phyloP scores from a whole-genome alignment of 116 monocot genomes.

The Papilionanthe hybrid region DNA sequence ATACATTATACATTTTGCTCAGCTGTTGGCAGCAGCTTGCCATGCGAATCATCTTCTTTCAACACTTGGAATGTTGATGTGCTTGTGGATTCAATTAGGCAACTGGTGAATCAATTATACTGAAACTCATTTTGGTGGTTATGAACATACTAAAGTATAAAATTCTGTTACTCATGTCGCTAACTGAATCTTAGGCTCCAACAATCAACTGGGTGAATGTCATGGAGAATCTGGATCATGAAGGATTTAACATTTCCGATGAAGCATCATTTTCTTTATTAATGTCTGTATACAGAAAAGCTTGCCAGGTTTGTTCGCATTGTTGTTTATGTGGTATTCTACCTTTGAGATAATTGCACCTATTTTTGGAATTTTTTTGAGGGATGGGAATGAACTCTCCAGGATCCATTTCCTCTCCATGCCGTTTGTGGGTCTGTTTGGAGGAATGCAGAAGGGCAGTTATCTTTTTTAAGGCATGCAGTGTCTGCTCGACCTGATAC shows the following conservation, averaged over 20 bases:
- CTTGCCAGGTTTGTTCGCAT: conserved; percentile 47
- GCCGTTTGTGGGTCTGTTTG: conserved; percentile 79
- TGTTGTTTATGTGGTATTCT: neutral
- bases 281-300: conserved; percentile 63
- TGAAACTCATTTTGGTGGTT: neutral
- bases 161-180: conserved; percentile 2
- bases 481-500: conserved; percentile 54
- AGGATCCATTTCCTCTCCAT: conserved; percentile 90
- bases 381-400: conserved; percentile 6
- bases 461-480: conserved; percentile 86
- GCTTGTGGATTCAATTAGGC: conserved; percentile 72
- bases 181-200: conserved; percentile 51
- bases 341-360: neutral
- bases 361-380: neutral
- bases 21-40: conserved; percentile 40
- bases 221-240: conserved; percentile 78
- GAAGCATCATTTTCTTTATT: conserved; percentile 57
- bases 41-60: conserved; percentile 33
- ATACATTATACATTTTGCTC: conserved; percentile 52
- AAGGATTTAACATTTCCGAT: conserved; percentile 73
- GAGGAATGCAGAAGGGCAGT: conserved; percentile 87
- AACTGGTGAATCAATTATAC: conserved; percentile 51
- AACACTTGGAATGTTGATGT: conserved; percentile 78
- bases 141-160: neutral
- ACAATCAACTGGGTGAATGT: conserved; percentile 73